Evolutionary conservation across 2,329 filamentous ascomycete species (phyloP).

Genomic region (Penicillium sp.): DNA sequence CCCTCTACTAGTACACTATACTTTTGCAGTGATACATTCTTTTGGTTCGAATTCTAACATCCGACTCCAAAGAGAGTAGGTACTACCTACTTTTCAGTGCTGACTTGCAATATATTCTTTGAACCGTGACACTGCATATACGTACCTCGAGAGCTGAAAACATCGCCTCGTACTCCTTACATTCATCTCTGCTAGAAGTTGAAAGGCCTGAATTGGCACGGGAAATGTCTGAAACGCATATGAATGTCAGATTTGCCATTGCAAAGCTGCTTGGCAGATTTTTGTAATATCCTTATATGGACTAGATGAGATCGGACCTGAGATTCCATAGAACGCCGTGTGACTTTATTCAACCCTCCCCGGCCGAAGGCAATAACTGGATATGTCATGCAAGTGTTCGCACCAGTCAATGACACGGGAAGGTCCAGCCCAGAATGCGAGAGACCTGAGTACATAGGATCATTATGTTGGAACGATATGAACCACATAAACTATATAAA

Average conservation of each 20-base stretch:
- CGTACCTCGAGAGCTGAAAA: slow-evolving; percentile 9
- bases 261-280: not conserved
- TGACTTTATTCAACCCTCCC: slow-evolving; percentile 13
- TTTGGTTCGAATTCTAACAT: slow-evolving; percentile 13
- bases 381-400: slow-evolving; percentile 8
- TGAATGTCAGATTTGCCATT: not conserved
- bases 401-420: not conserved
- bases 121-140: slow-evolving; percentile 1
- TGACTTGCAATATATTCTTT: not conserved
- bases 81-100: not conserved
- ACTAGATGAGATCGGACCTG: not conserved
- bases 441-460: not conserved
- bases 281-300: not conserved
- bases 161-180: not conserved
- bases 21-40: not conserved
- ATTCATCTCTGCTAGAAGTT: not conserved
- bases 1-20: not conserved
- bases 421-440: not conserved
- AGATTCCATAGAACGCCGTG: slow-evolving; percentile 1
- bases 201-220: not conserved
- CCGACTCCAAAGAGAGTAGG: not conserved
- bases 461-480: not conserved
- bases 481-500: not conserved
- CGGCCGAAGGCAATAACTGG: not conserved
- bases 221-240: too few species aligned